phyloP scores from a whole-genome alignment of 306 rosid species.

The Vigna radiata region DNA sequence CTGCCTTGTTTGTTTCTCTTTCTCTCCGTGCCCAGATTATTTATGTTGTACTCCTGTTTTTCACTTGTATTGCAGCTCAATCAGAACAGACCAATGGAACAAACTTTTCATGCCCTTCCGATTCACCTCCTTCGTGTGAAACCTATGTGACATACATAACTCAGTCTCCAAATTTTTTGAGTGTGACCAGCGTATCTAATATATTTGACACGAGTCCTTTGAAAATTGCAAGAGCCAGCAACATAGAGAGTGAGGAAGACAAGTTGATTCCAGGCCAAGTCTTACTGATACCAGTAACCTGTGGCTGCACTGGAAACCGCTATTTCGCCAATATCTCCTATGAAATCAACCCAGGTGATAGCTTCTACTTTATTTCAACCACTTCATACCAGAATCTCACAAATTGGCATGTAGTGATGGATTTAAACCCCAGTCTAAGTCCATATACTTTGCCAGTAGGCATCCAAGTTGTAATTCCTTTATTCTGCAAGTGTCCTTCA shows the following conservation, averaged over 20 bases:
- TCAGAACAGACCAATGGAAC: slow-evolving; percentile 43
- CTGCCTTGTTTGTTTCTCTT: slow-evolving; percentile 45
- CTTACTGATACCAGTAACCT: slow-evolving; percentile 70
- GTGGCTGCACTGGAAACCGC: slow-evolving; percentile 63
- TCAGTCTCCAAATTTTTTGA: slow-evolving; percentile 53
- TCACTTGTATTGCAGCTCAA: slow-evolving; percentile 50
- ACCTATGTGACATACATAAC: slow-evolving; percentile 73
- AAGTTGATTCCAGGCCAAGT: slow-evolving; percentile 56
- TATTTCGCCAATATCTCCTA: slow-evolving; percentile 69
- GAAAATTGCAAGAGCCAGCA: slow-evolving; percentile 71
- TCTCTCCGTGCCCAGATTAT: slow-evolving; percentile 34
- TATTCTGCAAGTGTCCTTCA: slow-evolving; percentile 78
- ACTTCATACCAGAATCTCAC: slow-evolving; percentile 66
- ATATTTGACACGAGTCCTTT: slow-evolving; percentile 62
- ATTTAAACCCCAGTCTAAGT: slow-evolving; percentile 55
- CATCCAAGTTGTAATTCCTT: slow-evolving; percentile 59
- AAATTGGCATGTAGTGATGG: slow-evolving; percentile 45
- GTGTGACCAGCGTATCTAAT: slow-evolving; percentile 58
- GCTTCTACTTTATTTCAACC: slow-evolving; percentile 50
- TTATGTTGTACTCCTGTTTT: slow-evolving; percentile 47
- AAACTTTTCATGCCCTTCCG: slow-evolving; percentile 63
- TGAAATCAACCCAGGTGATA: slow-evolving; percentile 57
- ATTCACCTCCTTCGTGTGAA: slow-evolving; percentile 58
- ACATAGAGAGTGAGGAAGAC: slow-evolving; percentile 40
- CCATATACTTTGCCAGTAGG: slow-evolving; percentile 51